Evolutionary conservation across 257 asterid species (phyloP).

Genomic region (Marsdenia floribunda): DNA sequence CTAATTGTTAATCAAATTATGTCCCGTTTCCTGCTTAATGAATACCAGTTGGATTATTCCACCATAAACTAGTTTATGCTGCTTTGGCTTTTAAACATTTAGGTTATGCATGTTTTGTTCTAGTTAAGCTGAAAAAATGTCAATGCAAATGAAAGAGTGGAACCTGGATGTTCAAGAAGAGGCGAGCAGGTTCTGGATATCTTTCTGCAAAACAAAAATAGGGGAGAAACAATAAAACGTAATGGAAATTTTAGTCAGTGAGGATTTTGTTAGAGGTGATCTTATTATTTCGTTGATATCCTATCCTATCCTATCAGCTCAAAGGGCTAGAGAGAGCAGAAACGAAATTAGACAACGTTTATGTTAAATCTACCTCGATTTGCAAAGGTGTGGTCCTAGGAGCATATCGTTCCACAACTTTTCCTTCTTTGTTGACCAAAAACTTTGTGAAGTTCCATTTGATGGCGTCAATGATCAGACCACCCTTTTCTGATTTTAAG

Average conservation of each 20-base stretch:
- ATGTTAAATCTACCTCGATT: conserved; percentile 46
- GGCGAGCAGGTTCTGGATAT: conserved; percentile 44
- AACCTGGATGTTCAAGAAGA: conserved; percentile 42
- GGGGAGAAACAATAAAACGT: not conserved
- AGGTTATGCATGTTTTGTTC: not conserved
- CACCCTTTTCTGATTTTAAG: conserved; percentile 67
- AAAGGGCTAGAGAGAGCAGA: not conserved
- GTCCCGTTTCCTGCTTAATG: not conserved
- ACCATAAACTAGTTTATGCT: not conserved
- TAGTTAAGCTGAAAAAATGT: not conserved
- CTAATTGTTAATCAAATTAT: not conserved
- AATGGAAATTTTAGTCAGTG: not conserved
- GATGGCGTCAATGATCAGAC: conserved; percentile 54
- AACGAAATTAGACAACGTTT: not conserved
- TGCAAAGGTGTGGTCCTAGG: conserved; percentile 71
- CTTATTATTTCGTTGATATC: not conserved
- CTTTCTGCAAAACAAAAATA: conserved; percentile 44
- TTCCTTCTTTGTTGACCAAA: conserved; percentile 68
- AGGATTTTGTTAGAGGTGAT: not conserved
- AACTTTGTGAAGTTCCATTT: conserved; percentile 92
- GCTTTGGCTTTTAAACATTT: not conserved
- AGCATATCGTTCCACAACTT: conserved; percentile 62
- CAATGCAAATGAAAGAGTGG: not conserved
- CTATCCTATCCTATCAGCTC: not conserved
- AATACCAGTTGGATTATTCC: not conserved